Base-by-base conservation (phyloP, 768 basidiomycete genomes). In the Phanerochaete sordida region DNA sequence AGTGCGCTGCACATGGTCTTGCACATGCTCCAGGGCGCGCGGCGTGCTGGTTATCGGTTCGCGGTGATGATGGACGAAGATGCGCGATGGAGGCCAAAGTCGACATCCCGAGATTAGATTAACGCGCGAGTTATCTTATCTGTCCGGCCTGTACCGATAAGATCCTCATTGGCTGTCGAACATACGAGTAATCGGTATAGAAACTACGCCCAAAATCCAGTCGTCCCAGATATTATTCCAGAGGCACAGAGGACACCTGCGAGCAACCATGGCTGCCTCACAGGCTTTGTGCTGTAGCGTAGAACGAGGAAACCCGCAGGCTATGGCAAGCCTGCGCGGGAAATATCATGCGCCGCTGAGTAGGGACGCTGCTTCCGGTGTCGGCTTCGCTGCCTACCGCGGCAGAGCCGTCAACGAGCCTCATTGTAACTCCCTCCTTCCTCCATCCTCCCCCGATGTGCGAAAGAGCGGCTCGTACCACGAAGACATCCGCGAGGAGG, bases 291-390 rank as follows among this genome's bases (percentile, higher is more conserved):
- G 12, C n/a, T 12, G 39, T 43, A n/a, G 39, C 39, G 12, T 12
- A 12, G 39, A 43, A 43, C 39, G 39, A 43, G 39, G 12, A 43
- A n/a, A 43, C 39, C 39, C n/a, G n/a, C n/a, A n/a, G n/a, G n/a
- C n/a, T n/a, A n/a, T n/a, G 33, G 7, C 13, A 6, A 35, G 33
- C 7, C 33, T 35, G 33, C 6, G 33, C 33, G 33, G 13, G 33
- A 43, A 43, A 43, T 26, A 23, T 48, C 47, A 28, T 26, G 53
- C 53, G 53, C 51, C 51, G 51, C 51, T 52, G 51, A 52, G 51
- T 52, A 30, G 35, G 2, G 11, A 26, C 8, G 35, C 27, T 51
- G 28, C 31, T 51, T 51, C 50, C 53, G 37, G 53, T 43, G 53
- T 24, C 35, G 37, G 51, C 33, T 35, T 37, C 49, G 33, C 51